A percentile compares a stretch with the other conserved stretches of the same genome.
Evolutionary conservation across 2,329 filamentous ascomycete genomes (phyloP).

Genomic region (Colletotrichum aenigma): DNA sequence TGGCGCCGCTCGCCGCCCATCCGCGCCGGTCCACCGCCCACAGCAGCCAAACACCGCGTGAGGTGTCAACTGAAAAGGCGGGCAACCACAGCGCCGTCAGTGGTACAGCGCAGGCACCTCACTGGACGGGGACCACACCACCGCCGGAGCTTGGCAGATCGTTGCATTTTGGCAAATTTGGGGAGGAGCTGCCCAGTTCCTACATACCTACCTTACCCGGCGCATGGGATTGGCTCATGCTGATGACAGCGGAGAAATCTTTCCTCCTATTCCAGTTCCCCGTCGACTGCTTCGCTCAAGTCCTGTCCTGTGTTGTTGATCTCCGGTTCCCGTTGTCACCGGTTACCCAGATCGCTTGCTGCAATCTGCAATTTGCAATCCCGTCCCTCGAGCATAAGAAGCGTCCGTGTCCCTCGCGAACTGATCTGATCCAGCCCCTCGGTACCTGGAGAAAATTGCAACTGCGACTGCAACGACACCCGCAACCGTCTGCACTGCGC

Average conservation of each 20-base stretch:
- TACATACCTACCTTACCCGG: not conserved
- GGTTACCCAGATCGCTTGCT: not conserved
- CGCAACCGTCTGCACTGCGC: not conserved
- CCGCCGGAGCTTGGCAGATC: not conserved
- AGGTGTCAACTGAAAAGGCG: not conserved
- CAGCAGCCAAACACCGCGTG: not conserved
- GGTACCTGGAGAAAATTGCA: not conserved
- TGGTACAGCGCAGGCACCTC: not conserved
- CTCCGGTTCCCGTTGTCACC: not conserved
- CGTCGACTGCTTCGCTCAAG: not conserved
- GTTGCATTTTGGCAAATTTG: slow-evolving; percentile 5
- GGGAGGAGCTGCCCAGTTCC: not conserved
- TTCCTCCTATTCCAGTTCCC: not conserved
- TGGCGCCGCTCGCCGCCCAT: not conserved
- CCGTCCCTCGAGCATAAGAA: not conserved
- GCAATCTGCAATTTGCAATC: not conserved
- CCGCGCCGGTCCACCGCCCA: not conserved
- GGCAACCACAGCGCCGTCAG: not conserved
- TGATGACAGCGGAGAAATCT: not conserved
- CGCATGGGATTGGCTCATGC: not conserved
- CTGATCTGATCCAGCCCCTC: not conserved
- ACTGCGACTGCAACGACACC: not conserved
- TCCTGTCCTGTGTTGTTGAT: not conserved
- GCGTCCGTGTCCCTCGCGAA: not conserved
- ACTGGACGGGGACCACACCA: not conserved